Evolutionary conservation across 306 rosid genomes (phyloP).

Genomic region (Cucurbita ficifolia): DNA sequence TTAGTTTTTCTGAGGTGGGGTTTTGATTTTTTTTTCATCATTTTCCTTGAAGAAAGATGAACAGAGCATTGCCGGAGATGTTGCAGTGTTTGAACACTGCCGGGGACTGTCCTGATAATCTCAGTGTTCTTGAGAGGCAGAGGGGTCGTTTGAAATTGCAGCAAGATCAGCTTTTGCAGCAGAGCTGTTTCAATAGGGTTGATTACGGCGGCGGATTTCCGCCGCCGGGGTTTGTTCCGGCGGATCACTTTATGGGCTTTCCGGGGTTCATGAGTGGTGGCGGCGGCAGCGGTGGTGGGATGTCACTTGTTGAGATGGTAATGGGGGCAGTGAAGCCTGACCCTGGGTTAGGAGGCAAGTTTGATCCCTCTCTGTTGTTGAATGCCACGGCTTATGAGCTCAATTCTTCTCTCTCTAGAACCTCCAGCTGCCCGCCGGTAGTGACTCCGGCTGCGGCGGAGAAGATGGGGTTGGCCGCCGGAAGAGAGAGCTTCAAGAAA

Average conservation of each 20-base stretch:
- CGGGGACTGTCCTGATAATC: slow-evolving; percentile 16
- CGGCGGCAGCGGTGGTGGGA: slow-evolving; percentile 6
- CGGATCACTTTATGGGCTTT: slow-evolving; percentile 11
- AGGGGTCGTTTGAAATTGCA: slow-evolving; percentile 24
- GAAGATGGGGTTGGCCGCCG: slow-evolving; percentile 19
- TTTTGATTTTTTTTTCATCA: neutral
- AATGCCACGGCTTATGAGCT: slow-evolving; percentile 18
- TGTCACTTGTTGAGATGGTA: slow-evolving; percentile 20
- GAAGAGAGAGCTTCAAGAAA: slow-evolving; percentile 41
- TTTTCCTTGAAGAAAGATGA: neutral
- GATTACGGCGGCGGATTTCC: slow-evolving; percentile 17
- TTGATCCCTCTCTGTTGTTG: slow-evolving; percentile 7
- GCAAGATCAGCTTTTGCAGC: slow-evolving; percentile 7
- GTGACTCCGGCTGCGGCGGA: slow-evolving; percentile 10
- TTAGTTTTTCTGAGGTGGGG: neutral
- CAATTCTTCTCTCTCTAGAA: slow-evolving; percentile 29
- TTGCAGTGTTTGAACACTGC: slow-evolving; percentile 33
- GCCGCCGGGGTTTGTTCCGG: slow-evolving; percentile 5
- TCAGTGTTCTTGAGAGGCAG: slow-evolving; percentile 40
- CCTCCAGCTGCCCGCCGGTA: slow-evolving; percentile 40
- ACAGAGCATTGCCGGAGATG: slow-evolving; percentile 23
- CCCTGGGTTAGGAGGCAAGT: slow-evolving; percentile 23
- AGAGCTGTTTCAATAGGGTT: slow-evolving; percentile 14
- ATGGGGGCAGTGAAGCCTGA: slow-evolving; percentile 35
- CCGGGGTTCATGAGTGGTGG: slow-evolving; percentile 11